Percentiles rank a stretch among this genome's conserved stretches.
Evolutionary conservation across 2,329 filamentous ascomycete species (phyloP).

Genomic region (Colletotrichum paranaense): DNA sequence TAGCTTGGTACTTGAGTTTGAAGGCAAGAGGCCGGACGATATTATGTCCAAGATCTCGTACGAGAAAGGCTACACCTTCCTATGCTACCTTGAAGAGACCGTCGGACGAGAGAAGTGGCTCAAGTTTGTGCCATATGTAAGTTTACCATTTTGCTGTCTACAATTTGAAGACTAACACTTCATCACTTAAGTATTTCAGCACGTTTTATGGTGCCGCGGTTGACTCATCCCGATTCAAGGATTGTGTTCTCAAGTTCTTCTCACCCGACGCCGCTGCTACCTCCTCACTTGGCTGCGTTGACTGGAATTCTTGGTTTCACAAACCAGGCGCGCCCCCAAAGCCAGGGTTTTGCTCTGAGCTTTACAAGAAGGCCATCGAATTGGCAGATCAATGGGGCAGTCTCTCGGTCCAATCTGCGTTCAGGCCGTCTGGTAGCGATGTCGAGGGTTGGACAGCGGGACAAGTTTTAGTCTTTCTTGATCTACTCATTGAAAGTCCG

Average conservation of each 20-base stretch:
- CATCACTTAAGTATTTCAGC: constrained; percentile 4
- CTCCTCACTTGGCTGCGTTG: neutral
- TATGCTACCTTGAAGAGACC: constrained; percentile 6
- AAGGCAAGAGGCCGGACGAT: constrained; percentile 15
- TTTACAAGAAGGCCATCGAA: neutral
- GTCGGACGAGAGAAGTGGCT: constrained; percentile 15
- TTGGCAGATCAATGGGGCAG: neutral
- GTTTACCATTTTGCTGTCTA: neutral
- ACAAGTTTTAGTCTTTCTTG: constrained; percentile 10
- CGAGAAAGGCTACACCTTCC: constrained; percentile 23
- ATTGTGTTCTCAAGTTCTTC: constrained; percentile 9
- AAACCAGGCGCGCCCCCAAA: constrained; percentile 13
- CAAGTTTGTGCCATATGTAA: constrained; percentile 18
- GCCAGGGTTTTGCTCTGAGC: neutral
- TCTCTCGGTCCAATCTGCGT: neutral
- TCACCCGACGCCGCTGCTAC: neutral
- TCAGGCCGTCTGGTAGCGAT: neutral
- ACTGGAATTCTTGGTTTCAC: constrained; percentile 13
- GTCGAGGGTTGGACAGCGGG: constrained; percentile 17
- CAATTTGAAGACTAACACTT: neutral
- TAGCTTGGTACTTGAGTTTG: constrained; percentile 11
- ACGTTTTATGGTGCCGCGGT: constrained; percentile 3
- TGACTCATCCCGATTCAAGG: constrained; percentile 11
- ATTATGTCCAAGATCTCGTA: constrained; percentile 26
- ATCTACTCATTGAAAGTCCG: constrained; percentile 3